Percentiles rank a stretch among this genome's conserved stretches.
Evolutionary conservation across 2,329 filamentous ascomycete genomes (phyloP).

Genomic region (Talaromyces albobiverticillius): DNA sequence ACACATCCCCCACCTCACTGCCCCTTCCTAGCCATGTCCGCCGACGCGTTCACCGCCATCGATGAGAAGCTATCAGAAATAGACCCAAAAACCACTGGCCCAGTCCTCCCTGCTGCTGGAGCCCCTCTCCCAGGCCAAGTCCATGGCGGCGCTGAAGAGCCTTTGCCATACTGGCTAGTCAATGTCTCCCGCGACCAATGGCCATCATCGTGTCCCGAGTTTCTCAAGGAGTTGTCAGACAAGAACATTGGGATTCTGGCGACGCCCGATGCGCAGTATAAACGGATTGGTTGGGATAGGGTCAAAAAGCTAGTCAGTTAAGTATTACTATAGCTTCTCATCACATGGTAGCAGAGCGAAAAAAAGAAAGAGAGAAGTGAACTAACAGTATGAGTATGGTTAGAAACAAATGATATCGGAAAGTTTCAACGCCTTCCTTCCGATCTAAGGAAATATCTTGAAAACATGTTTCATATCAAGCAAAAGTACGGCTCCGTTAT

Average conservation of each 20-base stretch:
- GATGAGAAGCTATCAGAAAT: constrained; percentile 19
- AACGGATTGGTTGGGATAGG: constrained; percentile 64
- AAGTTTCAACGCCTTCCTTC: constrained; percentile 74
- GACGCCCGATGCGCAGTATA: constrained; percentile 67
- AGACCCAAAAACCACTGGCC: background rate
- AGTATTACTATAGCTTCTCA: constrained; percentile 18
- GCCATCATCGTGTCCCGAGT: constrained; percentile 67
- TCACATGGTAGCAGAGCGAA: background rate
- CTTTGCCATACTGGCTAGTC: constrained; percentile 73
- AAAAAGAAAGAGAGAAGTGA: no score
- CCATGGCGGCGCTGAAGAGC: constrained; percentile 12
- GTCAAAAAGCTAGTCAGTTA: constrained; percentile 61
- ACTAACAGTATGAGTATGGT: background rate
- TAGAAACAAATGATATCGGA: constrained; percentile 66
- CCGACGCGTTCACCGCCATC: constrained; percentile 23
- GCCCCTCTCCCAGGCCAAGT: background rate
- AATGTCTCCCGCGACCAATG: constrained; percentile 67
- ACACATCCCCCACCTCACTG: no score
- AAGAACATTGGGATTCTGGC: constrained; percentile 71
- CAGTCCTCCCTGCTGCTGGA: background rate
- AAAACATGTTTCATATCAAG: constrained; percentile 64
- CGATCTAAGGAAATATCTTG: constrained; percentile 73
- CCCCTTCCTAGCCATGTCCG: no score
- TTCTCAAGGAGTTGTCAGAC: constrained; percentile 58
- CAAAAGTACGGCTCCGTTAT: constrained; percentile 71